Percentiles rank a stretch among this genome's conserved stretches.
phyloP scores from a whole-genome alignment of 2,329 filamentous ascomycete genomes.

The Gliomastix tumulicola region DNA sequence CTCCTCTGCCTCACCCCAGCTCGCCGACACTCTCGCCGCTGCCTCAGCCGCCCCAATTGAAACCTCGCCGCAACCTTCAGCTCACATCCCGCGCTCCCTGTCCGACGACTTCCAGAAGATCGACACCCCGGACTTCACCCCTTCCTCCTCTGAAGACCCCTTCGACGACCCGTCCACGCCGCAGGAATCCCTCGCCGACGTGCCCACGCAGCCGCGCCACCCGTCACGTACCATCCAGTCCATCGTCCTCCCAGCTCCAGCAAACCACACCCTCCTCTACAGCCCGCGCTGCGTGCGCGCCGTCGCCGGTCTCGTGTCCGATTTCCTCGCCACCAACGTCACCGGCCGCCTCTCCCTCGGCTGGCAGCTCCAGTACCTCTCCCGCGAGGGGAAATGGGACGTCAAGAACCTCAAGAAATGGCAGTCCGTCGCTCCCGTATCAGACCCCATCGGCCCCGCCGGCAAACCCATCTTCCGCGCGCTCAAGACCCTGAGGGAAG shows the following conservation, averaged over 20 bases:
- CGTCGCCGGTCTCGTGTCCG: conserved; percentile 73
- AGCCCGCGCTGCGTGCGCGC: conserved; percentile 67
- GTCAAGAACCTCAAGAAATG: conserved; percentile 95
- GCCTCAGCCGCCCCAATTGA: conserved; percentile 43
- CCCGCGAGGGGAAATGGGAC: conserved; percentile 91
- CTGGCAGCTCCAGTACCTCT: conserved; percentile 88
- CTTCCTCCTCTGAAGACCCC: conserved; percentile 20
- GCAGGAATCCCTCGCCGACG: conserved; percentile 28
- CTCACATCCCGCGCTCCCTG: conserved; percentile 26
- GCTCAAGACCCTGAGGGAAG: conserved; percentile 88
- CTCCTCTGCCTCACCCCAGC: conserved; percentile 39
- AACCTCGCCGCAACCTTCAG: conserved; percentile 16
- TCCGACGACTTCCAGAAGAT: conserved; percentile 18
- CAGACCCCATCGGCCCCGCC: conserved; percentile 58
- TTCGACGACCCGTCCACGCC: conserved; percentile 39
- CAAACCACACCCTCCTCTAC: conserved; percentile 80
- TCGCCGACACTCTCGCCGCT: conserved; percentile 21
- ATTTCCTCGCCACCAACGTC: conserved; percentile 70
- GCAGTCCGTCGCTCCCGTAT: conserved; percentile 73
- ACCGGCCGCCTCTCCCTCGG: conserved; percentile 73
- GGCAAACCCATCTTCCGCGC: conserved; percentile 64
- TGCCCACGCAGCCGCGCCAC: conserved; percentile 40
- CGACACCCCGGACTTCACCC: conserved; percentile 4
- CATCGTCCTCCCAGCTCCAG: conserved; percentile 65
- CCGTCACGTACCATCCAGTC: conserved; percentile 56